Base-by-base conservation (phyloP, 805 yeast genomes). In the Metschnikowia reukaufii region DNA sequence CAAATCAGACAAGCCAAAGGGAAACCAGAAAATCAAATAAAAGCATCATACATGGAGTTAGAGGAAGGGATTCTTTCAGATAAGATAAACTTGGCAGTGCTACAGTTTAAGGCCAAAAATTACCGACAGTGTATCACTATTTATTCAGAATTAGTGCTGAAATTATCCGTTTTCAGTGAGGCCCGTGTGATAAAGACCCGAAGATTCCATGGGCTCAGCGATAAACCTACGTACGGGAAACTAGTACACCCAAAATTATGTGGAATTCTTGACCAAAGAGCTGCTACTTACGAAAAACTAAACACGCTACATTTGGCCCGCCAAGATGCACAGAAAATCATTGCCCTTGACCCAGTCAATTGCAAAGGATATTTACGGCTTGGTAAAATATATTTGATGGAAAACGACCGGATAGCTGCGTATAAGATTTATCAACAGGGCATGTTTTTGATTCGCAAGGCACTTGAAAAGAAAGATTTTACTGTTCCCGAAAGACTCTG, bases 281-380 rank as follows among this genome's bases (percentile, higher is more conserved):
- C 82, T 0, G 83, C 83, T 2, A 68, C 79, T 1, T 67, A 60
- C 55, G 77, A 76, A 48, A 77, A 75, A 49, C 49, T 77, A 42
- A 56, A 63, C 13, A 40, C 60, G 4, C 57, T 55, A 0, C 50
- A 54, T 8, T 21, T 27, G 23, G 77, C 81, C 0, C 59, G 68
- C 23, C 48, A 50, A 20, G 81, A 77, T 45, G 74, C 74, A 0
- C 54, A 62, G 25, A 51, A 45, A 30, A 51, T 75, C 36, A 55
- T 73, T 3, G 48, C 50, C 12, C 16, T 66, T 2, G 78, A 76
- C 30, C 81, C 81, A 0, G 53, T 71, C 20, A 66, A 75, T 15
- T 74, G 79, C 57, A 78, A 76, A 56, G 81, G 80, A 1, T 77
- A 78, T 51, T 59, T 79, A 31, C 55, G 83, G 30, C 58, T 62